These are phyloP conservation scores for Balakata baccata DNA, from an alignment of 345 rosid species.

Conservation along the genomic window DNA sequence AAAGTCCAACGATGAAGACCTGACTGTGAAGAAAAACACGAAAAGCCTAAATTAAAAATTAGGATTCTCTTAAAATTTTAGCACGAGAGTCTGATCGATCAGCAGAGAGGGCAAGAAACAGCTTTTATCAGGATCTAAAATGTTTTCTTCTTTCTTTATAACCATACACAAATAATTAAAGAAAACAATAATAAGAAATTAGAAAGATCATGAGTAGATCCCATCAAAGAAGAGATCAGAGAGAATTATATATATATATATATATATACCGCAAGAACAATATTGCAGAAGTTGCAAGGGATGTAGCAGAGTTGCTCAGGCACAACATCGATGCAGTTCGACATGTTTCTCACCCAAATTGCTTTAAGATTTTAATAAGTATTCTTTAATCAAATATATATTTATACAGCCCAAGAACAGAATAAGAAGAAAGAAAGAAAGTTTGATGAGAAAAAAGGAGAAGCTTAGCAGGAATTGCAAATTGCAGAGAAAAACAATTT, in stretches of 20 bases:
- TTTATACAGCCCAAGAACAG: constrained; percentile 21
- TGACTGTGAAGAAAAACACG: constrained; percentile 36
- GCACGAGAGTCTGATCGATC: constrained; percentile 23
- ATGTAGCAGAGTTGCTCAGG: constrained; percentile 95
- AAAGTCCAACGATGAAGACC: constrained; percentile 50
- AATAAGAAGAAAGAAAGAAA: constrained; percentile 3
- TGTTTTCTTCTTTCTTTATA: constrained; percentile 22
- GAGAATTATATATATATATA: not conserved
- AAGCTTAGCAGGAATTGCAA: constrained; percentile 13
- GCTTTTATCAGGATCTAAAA: constrained; percentile 36
- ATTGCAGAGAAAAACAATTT: constrained; percentile 16
- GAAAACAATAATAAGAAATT: not conserved
- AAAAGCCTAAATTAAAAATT: constrained; percentile 13
- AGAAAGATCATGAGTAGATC: not conserved
- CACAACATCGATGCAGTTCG: constrained; percentile 28
- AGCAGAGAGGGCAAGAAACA: constrained; percentile 6
- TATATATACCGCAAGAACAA: constrained; percentile 81
- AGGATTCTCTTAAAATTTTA: constrained; percentile 1
- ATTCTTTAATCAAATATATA: not conserved
- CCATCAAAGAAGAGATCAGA: constrained; percentile 23
- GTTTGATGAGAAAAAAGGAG: constrained; percentile 21
- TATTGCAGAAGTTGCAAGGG: constrained; percentile 99
- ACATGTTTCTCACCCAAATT: constrained; percentile 32
- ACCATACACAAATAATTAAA: not conserved
- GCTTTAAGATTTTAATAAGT: not conserved